Conservation (phyloP, 192 early-diverging fungal genomes). For the Podila clonocystis region DNA sequence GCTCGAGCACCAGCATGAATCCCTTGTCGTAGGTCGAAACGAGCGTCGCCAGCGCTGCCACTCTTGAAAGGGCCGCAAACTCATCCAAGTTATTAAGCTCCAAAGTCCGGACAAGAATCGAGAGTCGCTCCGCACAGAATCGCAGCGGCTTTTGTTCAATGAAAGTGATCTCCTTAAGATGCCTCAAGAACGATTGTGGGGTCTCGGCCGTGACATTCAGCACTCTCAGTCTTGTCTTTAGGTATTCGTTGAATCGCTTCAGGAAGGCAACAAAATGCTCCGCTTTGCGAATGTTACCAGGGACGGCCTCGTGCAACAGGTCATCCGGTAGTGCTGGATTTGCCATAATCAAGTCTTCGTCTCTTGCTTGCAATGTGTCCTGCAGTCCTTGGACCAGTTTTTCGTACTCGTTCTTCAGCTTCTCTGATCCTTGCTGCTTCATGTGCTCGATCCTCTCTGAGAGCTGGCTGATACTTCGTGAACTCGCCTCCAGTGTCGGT, state of each 20-base stretch:
- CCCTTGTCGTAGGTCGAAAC: conserved; percentile 97
- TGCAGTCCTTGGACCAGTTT: conserved; percentile 89
- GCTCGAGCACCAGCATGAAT: conserved; percentile 96
- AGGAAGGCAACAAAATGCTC: conserved; percentile 99
- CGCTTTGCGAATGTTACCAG: conserved; percentile 96
- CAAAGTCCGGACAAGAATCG: conserved; percentile 90
- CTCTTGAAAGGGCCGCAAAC: conserved; percentile 80
- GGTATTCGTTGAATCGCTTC: conserved; percentile 95
- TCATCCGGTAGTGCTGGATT: conserved; percentile 98
- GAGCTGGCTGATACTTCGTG: conserved; percentile 79
- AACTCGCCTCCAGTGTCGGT: conserved; percentile 90
- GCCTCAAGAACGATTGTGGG: conserved; percentile 91
- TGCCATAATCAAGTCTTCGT: conserved; percentile 89
- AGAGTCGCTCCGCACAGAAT: conserved; percentile 94
- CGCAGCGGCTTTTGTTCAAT: conserved; percentile 95
- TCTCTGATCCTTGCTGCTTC: conserved; percentile 88
- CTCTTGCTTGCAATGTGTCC: conserved; percentile 74
- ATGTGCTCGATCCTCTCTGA: conserved; percentile 80
- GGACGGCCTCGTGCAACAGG: conserved; percentile 91
- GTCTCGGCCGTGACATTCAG: conserved; percentile 98
- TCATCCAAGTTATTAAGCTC: conserved; percentile 95
- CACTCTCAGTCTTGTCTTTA: conserved; percentile 96
- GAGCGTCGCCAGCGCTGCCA: conserved; percentile 95
- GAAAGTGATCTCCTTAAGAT: conserved; percentile 93
- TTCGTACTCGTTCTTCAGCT: conserved; percentile 90